Conservation (phyloP, 1,284 basidiomycete species). For the Ceratobasidium sp. region DNA sequence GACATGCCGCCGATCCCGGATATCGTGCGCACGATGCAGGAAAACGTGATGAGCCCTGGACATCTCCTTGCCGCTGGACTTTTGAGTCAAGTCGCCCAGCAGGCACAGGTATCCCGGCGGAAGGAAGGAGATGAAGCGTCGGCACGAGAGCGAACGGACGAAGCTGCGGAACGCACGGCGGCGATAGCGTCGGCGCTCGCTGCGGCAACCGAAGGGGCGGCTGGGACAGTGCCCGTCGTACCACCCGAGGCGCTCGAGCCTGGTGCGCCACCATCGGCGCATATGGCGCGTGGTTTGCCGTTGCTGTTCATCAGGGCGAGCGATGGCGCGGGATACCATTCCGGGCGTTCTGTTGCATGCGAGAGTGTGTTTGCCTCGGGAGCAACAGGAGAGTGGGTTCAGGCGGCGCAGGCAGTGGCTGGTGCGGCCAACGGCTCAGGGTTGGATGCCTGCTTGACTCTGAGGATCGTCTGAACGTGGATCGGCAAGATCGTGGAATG, state of each 20-base stretch:
- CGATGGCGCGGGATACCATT: slow-evolving; percentile 85
- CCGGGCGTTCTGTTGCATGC: slow-evolving; percentile 82
- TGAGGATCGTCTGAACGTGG: slow-evolving; percentile 13
- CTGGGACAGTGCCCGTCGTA: slow-evolving; percentile 54
- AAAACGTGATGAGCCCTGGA: slow-evolving; percentile 43
- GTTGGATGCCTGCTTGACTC: slow-evolving; percentile 26
- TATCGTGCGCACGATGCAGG: slow-evolving; percentile 47
- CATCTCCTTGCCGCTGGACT: slow-evolving; percentile 38
- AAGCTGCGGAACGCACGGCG: slow-evolving; percentile 31
- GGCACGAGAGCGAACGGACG: slow-evolving; percentile 28
- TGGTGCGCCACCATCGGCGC: slow-evolving; percentile 50
- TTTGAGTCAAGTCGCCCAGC: slow-evolving; percentile 34
- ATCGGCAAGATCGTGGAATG: background rate
- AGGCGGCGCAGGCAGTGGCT: slow-evolving; percentile 31
- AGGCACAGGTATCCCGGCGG: slow-evolving; percentile 33
- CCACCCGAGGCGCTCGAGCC: slow-evolving; percentile 49
- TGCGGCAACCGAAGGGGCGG: slow-evolving; percentile 42
- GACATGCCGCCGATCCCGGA: slow-evolving; percentile 69
- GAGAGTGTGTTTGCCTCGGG: slow-evolving; percentile 71
- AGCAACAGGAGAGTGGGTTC: slow-evolving; percentile 44
- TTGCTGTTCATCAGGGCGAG: slow-evolving; percentile 77
- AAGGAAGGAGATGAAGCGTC: slow-evolving; percentile 8
- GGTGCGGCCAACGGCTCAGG: slow-evolving; percentile 13
- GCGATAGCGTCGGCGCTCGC: slow-evolving; percentile 38
- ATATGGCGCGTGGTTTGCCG: slow-evolving; percentile 72